Percentiles rank a stretch among this genome's conserved stretches.
Evolutionary conservation across 2,329 filamentous ascomycete genomes (phyloP).

Genomic region (Pyrenophora tritici-repentis): DNA sequence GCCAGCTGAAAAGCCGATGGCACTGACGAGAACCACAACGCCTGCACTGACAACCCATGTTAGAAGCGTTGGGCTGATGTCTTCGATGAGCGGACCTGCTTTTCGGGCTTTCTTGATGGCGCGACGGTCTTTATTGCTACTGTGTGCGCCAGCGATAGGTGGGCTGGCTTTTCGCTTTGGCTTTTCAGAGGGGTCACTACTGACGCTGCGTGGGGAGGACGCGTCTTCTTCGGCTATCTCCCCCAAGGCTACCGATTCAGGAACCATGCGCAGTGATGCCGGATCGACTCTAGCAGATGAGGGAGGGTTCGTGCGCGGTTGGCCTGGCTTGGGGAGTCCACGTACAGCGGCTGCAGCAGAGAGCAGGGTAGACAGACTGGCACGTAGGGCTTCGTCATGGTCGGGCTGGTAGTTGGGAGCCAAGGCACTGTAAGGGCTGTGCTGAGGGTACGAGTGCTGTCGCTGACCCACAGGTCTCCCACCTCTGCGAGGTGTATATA

Average conservation of each 20-base stretch:
- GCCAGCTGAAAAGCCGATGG: conserved; percentile 67
- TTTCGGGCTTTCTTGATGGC: conserved; percentile 51
- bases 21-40: conserved; percentile 66
- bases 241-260: conserved; percentile 63
- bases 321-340: conserved; percentile 69
- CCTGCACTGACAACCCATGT: conserved; percentile 70
- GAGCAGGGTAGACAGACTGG: conserved; percentile 90
- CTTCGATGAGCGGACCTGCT: conserved; percentile 42
- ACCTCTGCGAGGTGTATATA: conserved; percentile 51
- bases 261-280: conserved; percentile 61
- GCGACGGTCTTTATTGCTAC: conserved; percentile 52
- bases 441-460: conserved; percentile 52
- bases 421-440: conserved; percentile 68
- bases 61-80: conserved; percentile 63
- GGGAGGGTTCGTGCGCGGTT: conserved; percentile 40
- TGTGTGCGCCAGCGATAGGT: conserved; percentile 38
- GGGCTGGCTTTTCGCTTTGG: conserved; percentile 53
- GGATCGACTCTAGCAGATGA: conserved; percentile 53
- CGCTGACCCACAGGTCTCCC: conserved; percentile 43
- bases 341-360: conserved; percentile 93
- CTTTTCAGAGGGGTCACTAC: conserved; percentile 44
- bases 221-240: conserved; percentile 39
- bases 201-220: conserved; percentile 35
- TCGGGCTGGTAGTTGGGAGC: conserved; percentile 80
- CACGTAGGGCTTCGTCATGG: conserved; percentile 89